phyloP scores from a whole-genome alignment of 805 yeast species.

The Saturnispora kantuleensis region DNA sequence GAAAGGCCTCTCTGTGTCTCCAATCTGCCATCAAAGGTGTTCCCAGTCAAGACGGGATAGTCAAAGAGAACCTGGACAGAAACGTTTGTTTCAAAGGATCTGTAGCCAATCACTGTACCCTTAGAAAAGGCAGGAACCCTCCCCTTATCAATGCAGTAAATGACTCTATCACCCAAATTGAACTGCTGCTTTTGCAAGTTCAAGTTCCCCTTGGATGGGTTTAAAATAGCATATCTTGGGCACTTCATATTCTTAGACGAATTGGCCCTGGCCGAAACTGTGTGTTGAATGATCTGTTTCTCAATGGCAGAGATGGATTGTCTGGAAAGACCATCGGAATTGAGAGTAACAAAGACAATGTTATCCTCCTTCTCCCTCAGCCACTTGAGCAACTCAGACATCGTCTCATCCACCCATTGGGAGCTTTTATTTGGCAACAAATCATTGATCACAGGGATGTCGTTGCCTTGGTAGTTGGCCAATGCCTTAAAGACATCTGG shows the following conservation, averaged over 20 bases:
- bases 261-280: slow-evolving; percentile 34
- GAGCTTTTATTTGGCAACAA: slow-evolving; percentile 31
- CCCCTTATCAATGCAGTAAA: slow-evolving; percentile 77
- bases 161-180: slow-evolving; percentile 80
- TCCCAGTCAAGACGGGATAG: slow-evolving; percentile 71
- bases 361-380: slow-evolving; percentile 38
- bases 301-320: slow-evolving; percentile 63
- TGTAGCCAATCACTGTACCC: slow-evolving; percentile 78
- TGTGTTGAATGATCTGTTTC: slow-evolving; percentile 38
- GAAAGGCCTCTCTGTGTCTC: slow-evolving; percentile 73
- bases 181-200: slow-evolving; percentile 67
- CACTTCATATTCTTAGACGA: slow-evolving; percentile 56
- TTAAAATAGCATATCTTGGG: slow-evolving; percentile 73
- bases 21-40: slow-evolving; percentile 68
- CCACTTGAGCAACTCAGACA: slow-evolving; percentile 30
- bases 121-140: slow-evolving; percentile 79
- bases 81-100: slow-evolving; percentile 47
- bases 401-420: slow-evolving; percentile 34
- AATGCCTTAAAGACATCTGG: slow-evolving; percentile 43
- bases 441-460: slow-evolving; percentile 31
- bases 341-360: slow-evolving; percentile 58
- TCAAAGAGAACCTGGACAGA: slow-evolving; percentile 79
- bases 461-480: slow-evolving; percentile 16
- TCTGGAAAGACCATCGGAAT: slow-evolving; percentile 67
- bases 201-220: slow-evolving; percentile 64